Percentiles rank a stretch among this genome's conserved stretches.
Conservation (phyloP, 495 filamentous ascomycete genomes). For the Rusavskia elegans region DNA sequence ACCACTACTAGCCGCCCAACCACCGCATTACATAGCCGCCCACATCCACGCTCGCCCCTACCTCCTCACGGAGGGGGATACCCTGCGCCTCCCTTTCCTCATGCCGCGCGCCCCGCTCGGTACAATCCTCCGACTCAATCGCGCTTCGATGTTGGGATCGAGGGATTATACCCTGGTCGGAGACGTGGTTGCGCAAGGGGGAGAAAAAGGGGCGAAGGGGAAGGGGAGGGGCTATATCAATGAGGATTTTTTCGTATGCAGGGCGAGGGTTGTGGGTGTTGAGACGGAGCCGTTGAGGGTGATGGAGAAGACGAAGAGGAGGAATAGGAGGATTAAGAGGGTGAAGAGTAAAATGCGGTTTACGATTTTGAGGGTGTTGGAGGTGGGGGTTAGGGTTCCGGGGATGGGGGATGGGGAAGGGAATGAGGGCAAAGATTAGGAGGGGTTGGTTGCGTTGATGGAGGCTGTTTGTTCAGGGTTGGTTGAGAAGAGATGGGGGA, state of each 20-base stretch:
- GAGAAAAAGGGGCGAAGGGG: slow-evolving; percentile 41
- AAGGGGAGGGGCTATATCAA: slow-evolving; percentile 22
- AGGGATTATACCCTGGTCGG: slow-evolving; percentile 64
- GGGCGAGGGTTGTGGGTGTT: slow-evolving; percentile 69
- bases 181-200: slow-evolving; percentile 25
- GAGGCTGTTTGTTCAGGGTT: too few relatives aligned
- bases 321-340: slow-evolving; percentile 55
- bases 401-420: slow-evolving; percentile 45
- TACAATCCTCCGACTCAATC: slow-evolving; percentile 72
- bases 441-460: slow-evolving; percentile 38
- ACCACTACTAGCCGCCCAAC: slow-evolving; percentile 62
- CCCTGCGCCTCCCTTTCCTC: slow-evolving; percentile 81
- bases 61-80: slow-evolving; percentile 77
- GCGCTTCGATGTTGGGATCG: slow-evolving; percentile 61
- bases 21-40: slow-evolving; percentile 68
- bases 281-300: slow-evolving; percentile 77
- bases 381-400: slow-evolving; percentile 56
- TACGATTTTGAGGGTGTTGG: slow-evolving; percentile 72
- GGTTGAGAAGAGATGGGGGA: too few relatives aligned
- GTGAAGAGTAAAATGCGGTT: slow-evolving; percentile 75
- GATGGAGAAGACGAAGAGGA: slow-evolving; percentile 86
- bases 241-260: slow-evolving; percentile 65
- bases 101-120: slow-evolving; percentile 73
- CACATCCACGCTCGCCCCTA: slow-evolving; percentile 82
- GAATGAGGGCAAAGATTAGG: slow-evolving; percentile 51